These are phyloP conservation scores for Ophiostoma sp. DNA, from an alignment of 2,329 filamentous ascomycete species.

Conservation along the genomic window DNA sequence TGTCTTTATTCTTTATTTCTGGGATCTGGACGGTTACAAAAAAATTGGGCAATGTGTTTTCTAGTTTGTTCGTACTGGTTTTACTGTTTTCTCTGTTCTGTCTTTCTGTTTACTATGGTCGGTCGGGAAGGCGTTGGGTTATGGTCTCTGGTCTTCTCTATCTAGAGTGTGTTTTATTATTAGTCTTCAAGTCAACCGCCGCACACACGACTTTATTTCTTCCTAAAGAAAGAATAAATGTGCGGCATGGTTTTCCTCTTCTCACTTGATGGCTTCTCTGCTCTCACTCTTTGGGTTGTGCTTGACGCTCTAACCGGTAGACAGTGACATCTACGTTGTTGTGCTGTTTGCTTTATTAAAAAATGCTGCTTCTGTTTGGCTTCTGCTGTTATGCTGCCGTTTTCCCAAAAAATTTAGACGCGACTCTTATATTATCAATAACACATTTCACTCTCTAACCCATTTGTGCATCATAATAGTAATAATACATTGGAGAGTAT, in stretches of 20 bases:
- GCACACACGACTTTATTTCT: neutral
- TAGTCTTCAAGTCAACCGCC: conserved; percentile 12
- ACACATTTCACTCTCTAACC: neutral
- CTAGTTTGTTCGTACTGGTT: neutral
- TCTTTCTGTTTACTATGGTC: neutral
- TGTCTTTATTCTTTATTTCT: neutral
- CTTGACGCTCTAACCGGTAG: neutral
- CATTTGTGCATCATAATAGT: neutral
- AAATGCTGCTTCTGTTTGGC: neutral
- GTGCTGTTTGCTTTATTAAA: neutral
- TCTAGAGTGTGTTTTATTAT: conserved; percentile 4
- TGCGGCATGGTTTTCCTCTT: conserved; percentile 10
- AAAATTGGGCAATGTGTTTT: conserved; percentile 11
- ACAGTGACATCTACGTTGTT: neutral
- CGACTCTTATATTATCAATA: neutral
- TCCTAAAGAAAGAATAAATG: neutral
- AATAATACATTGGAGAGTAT: neutral
- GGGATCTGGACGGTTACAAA: conserved; percentile 6
- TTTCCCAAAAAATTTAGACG: neutral
- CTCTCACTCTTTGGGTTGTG: neutral
- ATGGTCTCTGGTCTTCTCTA: neutral
- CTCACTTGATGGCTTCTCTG: neutral
- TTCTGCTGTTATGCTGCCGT: neutral
- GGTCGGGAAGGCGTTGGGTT: neutral
- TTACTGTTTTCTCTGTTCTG: neutral